Base-by-base conservation (phyloP, 768 basidiomycete species). In the Pulveroboletus sp. region DNA sequence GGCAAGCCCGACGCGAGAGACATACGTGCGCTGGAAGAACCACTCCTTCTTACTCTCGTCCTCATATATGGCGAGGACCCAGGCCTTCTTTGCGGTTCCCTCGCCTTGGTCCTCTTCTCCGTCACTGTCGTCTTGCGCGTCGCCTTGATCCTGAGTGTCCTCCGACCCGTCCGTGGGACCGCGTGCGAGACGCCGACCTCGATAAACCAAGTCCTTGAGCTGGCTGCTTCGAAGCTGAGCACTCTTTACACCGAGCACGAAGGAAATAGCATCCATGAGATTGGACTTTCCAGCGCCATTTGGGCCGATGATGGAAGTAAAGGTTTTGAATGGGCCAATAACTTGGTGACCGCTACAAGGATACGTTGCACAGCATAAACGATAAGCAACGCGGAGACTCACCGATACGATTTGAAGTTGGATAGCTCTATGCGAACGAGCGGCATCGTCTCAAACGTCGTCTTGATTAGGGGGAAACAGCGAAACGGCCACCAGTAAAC, bases 221-320 rank as follows among this genome's bases (percentile, higher is more conserved):
- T 97, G 93, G 39, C 90, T 91, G 63, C 89, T 93, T 40, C 95
- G 80, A 31, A 99, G 77, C 56, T 96, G 92, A 2, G 85, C 88
- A 53, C 90, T 93, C 74, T 94, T 93, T 27, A 98, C 88, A 28
- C 96, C 96, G 6, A 99, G 83, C 8, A 98, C 96, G 66, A 99
- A 98, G 4, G 96, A 98, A 57, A 99, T 97, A 45, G 96, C 96
- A 66, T 99, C 96, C 96, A 98, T 98, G 49, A 98, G 82, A 67
- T 99, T 99, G 9, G 93, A 95, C 66, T 99, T 98, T 52, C 96
- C 96, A 1, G 95, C 93, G 50, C 96, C 95, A 85, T 99, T 98
- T 32, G 96, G 95, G 18, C 96, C 96, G 59, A 99, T 97, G 47
- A 97, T 79, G 10, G 92, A 95, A 0, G 95, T 94, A 71, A 99